A percentile compares a stretch with the other conserved stretches of the same genome.
These are phyloP conservation scores for Amanita phalloides DNA, from an alignment of 768 basidiomycete species.

Conservation along the genomic window DNA sequence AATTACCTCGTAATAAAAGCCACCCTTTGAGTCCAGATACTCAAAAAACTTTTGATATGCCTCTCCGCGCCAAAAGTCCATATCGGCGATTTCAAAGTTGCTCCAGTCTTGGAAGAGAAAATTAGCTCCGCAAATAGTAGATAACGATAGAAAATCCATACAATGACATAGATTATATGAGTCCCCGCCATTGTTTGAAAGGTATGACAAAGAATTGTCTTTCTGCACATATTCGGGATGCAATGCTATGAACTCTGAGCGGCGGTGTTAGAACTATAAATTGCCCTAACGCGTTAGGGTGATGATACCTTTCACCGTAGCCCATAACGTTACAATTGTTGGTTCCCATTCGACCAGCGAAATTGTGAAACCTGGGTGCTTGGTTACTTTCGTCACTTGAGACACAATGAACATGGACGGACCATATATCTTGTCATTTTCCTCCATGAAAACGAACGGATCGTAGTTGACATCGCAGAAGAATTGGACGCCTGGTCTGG, in stretches of 20 bases:
- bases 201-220: slow-evolving; percentile 61
- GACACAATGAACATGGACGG: not conserved
- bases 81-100: slow-evolving; percentile 86
- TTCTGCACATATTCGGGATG: slow-evolving; percentile 51
- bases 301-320: slow-evolving; percentile 49
- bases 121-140: not conserved
- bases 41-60: slow-evolving; percentile 82
- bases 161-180: slow-evolving; percentile 66
- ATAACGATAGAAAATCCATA: slow-evolving; percentile 15
- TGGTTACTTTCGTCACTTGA: not conserved
- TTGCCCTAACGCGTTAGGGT: not conserved
- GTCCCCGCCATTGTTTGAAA: slow-evolving; percentile 60
- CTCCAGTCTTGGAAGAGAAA: slow-evolving; percentile 52
- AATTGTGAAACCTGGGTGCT: slow-evolving; percentile 54
- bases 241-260: slow-evolving; percentile 51
- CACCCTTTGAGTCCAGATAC: slow-evolving; percentile 69
- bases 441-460: slow-evolving; percentile 75
- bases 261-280: not conserved
- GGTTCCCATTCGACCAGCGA: slow-evolving; percentile 67
- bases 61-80: slow-evolving; percentile 82
- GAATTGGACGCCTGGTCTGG: slow-evolving; percentile 65
- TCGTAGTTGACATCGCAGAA: slow-evolving; percentile 72
- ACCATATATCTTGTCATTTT: slow-evolving; percentile 42
- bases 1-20: slow-evolving; percentile 82
- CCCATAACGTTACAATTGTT: slow-evolving; percentile 79